Evolutionary conservation across 768 basidiomycete species (phyloP).

Genomic region (Tylopilus felleus): DNA sequence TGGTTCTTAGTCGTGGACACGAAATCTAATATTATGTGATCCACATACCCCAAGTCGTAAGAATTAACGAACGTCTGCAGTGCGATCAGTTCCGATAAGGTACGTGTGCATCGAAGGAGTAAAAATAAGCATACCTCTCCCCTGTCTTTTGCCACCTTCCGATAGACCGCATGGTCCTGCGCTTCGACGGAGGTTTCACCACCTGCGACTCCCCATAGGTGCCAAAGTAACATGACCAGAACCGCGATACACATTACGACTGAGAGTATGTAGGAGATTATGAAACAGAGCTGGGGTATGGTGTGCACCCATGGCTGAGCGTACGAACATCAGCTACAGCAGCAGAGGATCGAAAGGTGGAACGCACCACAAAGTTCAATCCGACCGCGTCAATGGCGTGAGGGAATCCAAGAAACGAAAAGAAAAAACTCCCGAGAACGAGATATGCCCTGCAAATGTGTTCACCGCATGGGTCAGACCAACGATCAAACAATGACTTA

Average conservation of each 20-base stretch:
- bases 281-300: constrained; percentile 67
- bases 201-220: constrained; percentile 62
- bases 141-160: constrained; percentile 59
- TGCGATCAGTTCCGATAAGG: not conserved
- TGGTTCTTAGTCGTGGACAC: not conserved
- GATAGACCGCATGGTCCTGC: constrained; percentile 82
- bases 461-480: not conserved
- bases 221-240: constrained; percentile 67
- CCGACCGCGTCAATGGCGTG: constrained; percentile 58
- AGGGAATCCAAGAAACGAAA: constrained; percentile 60
- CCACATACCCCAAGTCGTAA: constrained; percentile 77
- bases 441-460: constrained; percentile 65
- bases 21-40: not conserved
- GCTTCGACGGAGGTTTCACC: constrained; percentile 91
- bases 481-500: constrained; percentile 33
- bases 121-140: constrained; percentile 53
- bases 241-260: constrained; percentile 75
- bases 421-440: constrained; percentile 62
- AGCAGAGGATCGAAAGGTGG: not conserved
- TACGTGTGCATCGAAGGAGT: not conserved
- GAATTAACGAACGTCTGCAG: constrained; percentile 79
- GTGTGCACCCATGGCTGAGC: constrained; percentile 50
- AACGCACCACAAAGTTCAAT: constrained; percentile 43
- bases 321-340: not conserved
- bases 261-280: constrained; percentile 73